phyloP scores from a whole-genome alignment of 495 filamentous ascomycete genomes.

The Podospora conica region DNA sequence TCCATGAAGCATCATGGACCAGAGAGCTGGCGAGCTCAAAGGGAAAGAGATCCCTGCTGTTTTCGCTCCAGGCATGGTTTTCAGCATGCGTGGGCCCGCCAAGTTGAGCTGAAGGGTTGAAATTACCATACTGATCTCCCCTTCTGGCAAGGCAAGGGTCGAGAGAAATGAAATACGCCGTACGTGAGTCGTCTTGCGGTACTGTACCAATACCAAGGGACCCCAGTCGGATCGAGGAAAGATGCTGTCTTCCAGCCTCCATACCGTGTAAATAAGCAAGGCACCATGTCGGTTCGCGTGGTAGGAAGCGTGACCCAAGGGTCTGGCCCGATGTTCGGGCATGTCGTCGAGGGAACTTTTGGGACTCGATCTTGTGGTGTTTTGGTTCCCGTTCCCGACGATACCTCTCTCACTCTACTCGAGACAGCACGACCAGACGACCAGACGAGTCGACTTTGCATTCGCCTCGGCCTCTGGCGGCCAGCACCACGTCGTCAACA shows the following conservation, averaged over 20 bases:
- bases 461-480: too few relatives aligned
- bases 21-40: not conserved
- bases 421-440: not conserved
- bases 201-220: not conserved
- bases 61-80: not conserved
- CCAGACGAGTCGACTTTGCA: too few relatives aligned
- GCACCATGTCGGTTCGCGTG: not conserved
- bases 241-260: not conserved
- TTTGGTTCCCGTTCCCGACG: not conserved
- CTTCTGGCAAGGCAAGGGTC: not conserved
- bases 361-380: not conserved
- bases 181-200: not conserved
- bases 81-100: not conserved
- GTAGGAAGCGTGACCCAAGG: not conserved
- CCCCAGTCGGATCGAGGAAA: not conserved
- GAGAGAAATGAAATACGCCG: not conserved
- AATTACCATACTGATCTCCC: not conserved
- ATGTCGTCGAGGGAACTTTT: not conserved
- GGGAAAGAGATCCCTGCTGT: not conserved
- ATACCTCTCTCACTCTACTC: not conserved
- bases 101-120: not conserved
- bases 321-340: not conserved
- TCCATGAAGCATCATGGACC: not conserved
- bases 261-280: not conserved
- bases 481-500: not conserved